Base-by-base conservation (phyloP, 23 red algal species). In the Cyanidium caldarium region DNA sequence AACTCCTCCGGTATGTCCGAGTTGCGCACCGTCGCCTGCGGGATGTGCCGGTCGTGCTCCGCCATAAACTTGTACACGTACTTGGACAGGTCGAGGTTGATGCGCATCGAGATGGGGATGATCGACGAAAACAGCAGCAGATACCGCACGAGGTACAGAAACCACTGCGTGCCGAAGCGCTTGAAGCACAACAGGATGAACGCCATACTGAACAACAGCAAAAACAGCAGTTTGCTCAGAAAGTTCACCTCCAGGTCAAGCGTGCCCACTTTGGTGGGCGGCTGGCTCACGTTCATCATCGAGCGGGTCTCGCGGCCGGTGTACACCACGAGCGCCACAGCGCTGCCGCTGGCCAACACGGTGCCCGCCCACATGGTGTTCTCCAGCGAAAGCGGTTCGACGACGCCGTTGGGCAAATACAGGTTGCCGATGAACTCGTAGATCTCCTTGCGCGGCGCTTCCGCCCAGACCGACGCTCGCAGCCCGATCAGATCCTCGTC, bases 301-400 rank as follows among this genome's bases (percentile, higher is more conserved):
- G 72, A 70, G 12, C 90, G 69, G 0, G 90, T 84, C 39, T 95
- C 90, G 13, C 70, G 35, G 31, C 90, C 90, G 34, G 73, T 86
- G 73, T 95, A 95, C 25, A 95, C 72, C 17, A 95, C 90, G 0
- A 95, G 67, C 14, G 72, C 81, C 10, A 87, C 46, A 1, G 84
- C 90, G 3, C 72, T 69, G 37, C 90, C 90, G 25, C 82, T 87
- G 2, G 90, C 90, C 13, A 95, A 56, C 0, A 95, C 90, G 2
- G 90, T 95, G 45, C 86, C 87, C 13, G 84, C 84, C 83, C 90
- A 95, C 46, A 95, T 40, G 12, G 83, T 95, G 66, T 95, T 95
- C 38, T 95, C 90, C 40, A 95, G 66, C 1, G 57, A 51, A 3
- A 95, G 77, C 0, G 90, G 78, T 65, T 95, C 90, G 19, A 67